Evolutionary conservation across 2,329 filamentous ascomycete species (phyloP), one percentile per base, ranked within the genome.

Genomic region (Talaromyces sp.): DNA sequence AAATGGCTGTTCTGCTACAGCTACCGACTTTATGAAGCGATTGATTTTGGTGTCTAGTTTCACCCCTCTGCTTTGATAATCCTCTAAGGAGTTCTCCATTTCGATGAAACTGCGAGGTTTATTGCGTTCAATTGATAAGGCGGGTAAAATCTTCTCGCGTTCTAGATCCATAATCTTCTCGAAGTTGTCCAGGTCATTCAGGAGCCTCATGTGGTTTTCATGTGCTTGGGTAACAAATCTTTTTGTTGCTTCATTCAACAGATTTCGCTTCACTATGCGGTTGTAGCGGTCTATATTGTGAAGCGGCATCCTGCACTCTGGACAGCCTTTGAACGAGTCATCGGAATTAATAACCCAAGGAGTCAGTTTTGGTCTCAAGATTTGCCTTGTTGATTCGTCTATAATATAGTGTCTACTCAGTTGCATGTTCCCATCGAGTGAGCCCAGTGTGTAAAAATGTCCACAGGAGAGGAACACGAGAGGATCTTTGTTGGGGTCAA

Each of bases 271-370:
- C 14, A 61, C 29, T 5, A 64, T 58, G 2, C 64, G 55, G 24
- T 62, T 64, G 43, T 65, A 64, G 17, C 64, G 59, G 17, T 63
- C 46, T 9, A 63, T 62, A 38, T 63, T 59, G 14, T 61, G 27
- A 43, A 65, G 43, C 14, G 61, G 57, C 19, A 21, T 46, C 2
- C 63, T 61, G 43, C 64, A 65, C 38, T 63, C 58, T 46, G 63
- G 61, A 49, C 64, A 64, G 49, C 52, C 54, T 52, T 31, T 52
- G 8, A 27, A 10, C 21, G 21, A 52, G 53, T 3, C 38, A 7
- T 19, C 24, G 24, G 41, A 8, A 21, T 59, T 58, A n/a, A 60
- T 50, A 7, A 58, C 41, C 27, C 27, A 21, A 19, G 24, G 19
- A 17, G 17, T 21, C 26, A 5, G 17, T 7, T 55, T 24, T 31